Conservation (phyloP, 805 yeast species). For the Jamesozyma rosinii region DNA sequence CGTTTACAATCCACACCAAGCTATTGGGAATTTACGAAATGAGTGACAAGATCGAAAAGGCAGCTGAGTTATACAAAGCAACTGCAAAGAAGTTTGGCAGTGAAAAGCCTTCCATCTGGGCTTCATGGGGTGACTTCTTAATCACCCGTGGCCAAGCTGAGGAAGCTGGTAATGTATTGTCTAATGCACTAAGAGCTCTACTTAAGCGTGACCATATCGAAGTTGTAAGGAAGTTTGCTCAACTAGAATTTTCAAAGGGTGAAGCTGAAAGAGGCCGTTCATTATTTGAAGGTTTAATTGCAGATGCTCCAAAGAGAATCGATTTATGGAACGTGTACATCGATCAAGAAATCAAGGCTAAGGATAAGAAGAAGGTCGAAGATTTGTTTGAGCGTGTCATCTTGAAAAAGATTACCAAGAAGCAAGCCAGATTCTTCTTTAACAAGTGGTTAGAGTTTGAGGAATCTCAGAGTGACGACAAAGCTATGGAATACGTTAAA, state of each 20-base stretch:
- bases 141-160: conserved; percentile 47
- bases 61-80: conserved; percentile 54
- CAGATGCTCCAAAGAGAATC: conserved; percentile 83
- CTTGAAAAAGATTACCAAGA: conserved; percentile 55
- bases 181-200: conserved; percentile 60
- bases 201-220: conserved; percentile 70
- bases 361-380: conserved; percentile 59
- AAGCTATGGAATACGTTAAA: conserved; percentile 73
- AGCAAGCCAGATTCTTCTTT: conserved; percentile 91
- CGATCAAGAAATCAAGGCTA: conserved; percentile 79
- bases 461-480: conserved; percentile 56
- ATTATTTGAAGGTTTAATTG: conserved; percentile 80
- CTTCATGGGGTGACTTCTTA: conserved; percentile 66
- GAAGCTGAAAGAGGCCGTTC: conserved; percentile 93
- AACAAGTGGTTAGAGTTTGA: conserved; percentile 84
- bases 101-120: conserved; percentile 66
- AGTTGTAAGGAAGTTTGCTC: conserved; percentile 79
- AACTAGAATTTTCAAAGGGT: conserved; percentile 76
- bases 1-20: conserved; percentile 70
- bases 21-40: conserved; percentile 64
- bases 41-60: conserved; percentile 63
- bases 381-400: conserved; percentile 76
- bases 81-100: conserved; percentile 75
- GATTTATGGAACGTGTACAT: conserved; percentile 93
- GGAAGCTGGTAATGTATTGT: conserved; percentile 63